phyloP scores from a whole-genome alignment of 2,329 filamentous ascomycete species.

The Pyricularia sp. region DNA sequence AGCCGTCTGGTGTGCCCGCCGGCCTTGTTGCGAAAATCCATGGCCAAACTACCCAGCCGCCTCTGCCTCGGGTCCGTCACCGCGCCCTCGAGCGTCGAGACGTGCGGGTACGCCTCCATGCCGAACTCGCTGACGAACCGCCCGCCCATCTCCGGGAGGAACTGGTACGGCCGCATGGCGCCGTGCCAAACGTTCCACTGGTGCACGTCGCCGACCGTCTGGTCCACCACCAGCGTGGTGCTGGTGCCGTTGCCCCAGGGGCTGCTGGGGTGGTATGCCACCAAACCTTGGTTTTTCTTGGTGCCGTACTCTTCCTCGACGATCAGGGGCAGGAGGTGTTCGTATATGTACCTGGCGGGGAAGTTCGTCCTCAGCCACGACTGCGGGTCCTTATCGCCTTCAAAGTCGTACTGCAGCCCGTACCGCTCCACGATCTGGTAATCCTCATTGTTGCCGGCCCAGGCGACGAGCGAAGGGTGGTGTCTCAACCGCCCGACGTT shows the following conservation, averaged over 20 bases:
- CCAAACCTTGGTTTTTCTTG: slow-evolving; percentile 46
- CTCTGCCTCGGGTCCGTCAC: slow-evolving; percentile 55
- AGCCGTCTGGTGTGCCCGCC: slow-evolving; percentile 80
- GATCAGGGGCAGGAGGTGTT: slow-evolving; percentile 62
- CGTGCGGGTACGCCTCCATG: slow-evolving; percentile 84
- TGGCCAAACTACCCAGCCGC: slow-evolving; percentile 66
- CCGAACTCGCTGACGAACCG: slow-evolving; percentile 93
- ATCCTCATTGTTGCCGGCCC: slow-evolving; percentile 91
- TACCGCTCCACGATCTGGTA: slow-evolving; percentile 75
- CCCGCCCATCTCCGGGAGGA: slow-evolving; percentile 75
- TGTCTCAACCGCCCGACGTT: slow-evolving; percentile 70
- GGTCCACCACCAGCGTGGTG: slow-evolving; percentile 49
- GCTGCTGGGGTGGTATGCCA: slow-evolving; percentile 72
- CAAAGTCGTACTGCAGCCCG: slow-evolving; percentile 66
- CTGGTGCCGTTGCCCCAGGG: slow-evolving; percentile 71
- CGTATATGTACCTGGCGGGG: slow-evolving; percentile 88
- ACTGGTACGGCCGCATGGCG: slow-evolving; percentile 81
- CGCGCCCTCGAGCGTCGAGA: slow-evolving; percentile 66
- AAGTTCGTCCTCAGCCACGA: slow-evolving; percentile 85
- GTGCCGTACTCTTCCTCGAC: slow-evolving; percentile 49
- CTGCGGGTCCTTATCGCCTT: slow-evolving; percentile 63
- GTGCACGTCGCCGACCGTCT: slow-evolving; percentile 81
- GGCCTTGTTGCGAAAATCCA: slow-evolving; percentile 96
- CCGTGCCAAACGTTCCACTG: slow-evolving; percentile 98
- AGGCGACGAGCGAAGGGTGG: slow-evolving; percentile 81